These are phyloP conservation scores for Acaromyces ingoldii DNA, from an alignment of 1,284 basidiomycete genomes.

Conservation along the genomic window DNA sequence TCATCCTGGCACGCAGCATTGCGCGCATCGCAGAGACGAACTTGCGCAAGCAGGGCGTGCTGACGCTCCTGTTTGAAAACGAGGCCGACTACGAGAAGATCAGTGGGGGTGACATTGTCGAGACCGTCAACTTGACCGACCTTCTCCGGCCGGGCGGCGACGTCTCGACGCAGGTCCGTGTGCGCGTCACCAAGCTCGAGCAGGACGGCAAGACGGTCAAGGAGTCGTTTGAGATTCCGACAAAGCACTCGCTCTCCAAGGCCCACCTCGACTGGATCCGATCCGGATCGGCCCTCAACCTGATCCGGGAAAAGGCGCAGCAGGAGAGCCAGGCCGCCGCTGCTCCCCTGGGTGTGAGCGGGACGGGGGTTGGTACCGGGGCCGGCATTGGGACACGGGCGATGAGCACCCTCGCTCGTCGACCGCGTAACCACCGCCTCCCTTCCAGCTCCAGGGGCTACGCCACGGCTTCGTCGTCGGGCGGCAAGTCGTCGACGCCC, in stretches of 20 bases:
- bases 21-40: slow-evolving; percentile 68
- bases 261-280: slow-evolving; percentile 50
- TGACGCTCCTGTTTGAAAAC: slow-evolving; percentile 48
- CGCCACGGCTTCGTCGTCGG: slow-evolving; percentile 25
- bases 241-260: slow-evolving; percentile 39
- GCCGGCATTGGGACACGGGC: slow-evolving; percentile 53
- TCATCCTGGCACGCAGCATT: slow-evolving; percentile 54
- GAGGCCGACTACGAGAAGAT: slow-evolving; percentile 46
- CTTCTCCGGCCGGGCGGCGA: slow-evolving; percentile 38
- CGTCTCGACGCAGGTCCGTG: slow-evolving; percentile 35
- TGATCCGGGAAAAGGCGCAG: slow-evolving; percentile 40
- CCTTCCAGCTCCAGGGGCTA: slow-evolving; percentile 12
- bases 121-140: slow-evolving; percentile 45
- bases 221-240: slow-evolving; percentile 42
- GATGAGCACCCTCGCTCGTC: slow-evolving; percentile 6
- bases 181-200: slow-evolving; percentile 45
- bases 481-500: slow-evolving; percentile 9
- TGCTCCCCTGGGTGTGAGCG: slow-evolving; percentile 12
- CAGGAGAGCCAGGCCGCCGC: slow-evolving; percentile 2
- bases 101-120: slow-evolving; percentile 39
- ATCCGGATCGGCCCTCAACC: slow-evolving; percentile 47
- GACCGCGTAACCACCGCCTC: not conserved
- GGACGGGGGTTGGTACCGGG: no score
- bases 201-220: slow-evolving; percentile 33
- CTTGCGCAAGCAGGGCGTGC: slow-evolving; percentile 51